These are phyloP conservation scores for Boletus reticuloceps DNA, from an alignment of 768 basidiomycete species.

Conservation along the genomic window DNA sequence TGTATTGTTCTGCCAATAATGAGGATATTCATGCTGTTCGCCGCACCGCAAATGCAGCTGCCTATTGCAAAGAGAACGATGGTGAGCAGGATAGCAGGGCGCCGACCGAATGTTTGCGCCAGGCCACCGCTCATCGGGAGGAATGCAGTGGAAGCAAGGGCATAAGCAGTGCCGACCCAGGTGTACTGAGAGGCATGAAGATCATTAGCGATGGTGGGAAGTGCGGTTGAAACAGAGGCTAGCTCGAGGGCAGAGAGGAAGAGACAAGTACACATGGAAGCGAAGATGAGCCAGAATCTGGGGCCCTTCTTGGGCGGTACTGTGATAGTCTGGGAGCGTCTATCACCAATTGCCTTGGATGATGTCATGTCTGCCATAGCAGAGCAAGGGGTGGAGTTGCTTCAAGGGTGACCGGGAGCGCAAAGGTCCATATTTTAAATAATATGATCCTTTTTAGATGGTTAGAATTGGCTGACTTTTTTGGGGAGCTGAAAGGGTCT, in stretches of 20 bases:
- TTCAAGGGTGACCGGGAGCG: too few relatives aligned
- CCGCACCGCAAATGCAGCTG: constrained; percentile 41
- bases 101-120: constrained; percentile 40
- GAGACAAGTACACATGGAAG: constrained; percentile 25
- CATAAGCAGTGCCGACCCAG: constrained; percentile 47
- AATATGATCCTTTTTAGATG: too few relatives aligned
- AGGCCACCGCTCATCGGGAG: constrained; percentile 40
- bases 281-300: constrained; percentile 33
- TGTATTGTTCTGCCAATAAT: constrained; percentile 44
- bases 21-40: constrained; percentile 39
- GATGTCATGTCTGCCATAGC: too few relatives aligned
- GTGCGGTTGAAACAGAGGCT: constrained; percentile 36
- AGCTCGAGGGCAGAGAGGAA: constrained; percentile 34
- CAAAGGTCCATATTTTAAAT: too few relatives aligned
- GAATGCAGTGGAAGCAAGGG: constrained; percentile 38
- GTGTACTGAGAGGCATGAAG: constrained; percentile 37
- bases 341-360: neutral
- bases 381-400: too few relatives aligned
- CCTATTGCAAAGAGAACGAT: constrained; percentile 41
- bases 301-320: neutral
- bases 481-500: too few relatives aligned
- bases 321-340: neutral
- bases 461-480: too few relatives aligned
- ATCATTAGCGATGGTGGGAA: constrained; percentile 40
- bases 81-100: constrained; percentile 29